Percentiles rank a stretch among this genome's conserved stretches.
Evolutionary conservation across 805 yeast genomes (phyloP).

Genomic region (Candida takata): DNA sequence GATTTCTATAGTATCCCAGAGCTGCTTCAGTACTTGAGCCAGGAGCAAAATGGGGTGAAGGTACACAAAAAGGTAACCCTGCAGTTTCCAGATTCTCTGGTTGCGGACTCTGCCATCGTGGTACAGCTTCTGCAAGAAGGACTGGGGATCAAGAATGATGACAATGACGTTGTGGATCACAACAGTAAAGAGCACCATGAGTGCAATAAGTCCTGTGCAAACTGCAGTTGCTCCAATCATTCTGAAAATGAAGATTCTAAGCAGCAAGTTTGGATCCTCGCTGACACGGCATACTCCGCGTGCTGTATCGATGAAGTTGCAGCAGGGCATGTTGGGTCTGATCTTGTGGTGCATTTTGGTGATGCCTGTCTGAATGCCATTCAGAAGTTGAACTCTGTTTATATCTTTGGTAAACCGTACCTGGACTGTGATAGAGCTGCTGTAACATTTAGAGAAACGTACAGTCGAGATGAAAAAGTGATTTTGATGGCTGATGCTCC

Average conservation of each 20-base stretch:
- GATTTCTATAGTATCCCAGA: slow-evolving; percentile 51
- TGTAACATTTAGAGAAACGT: slow-evolving; percentile 34
- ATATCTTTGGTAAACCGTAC: slow-evolving; percentile 67
- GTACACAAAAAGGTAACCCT: slow-evolving; percentile 55
- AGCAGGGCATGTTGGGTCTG: slow-evolving; percentile 84
- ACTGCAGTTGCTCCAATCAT: slow-evolving; percentile 20
- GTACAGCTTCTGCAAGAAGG: slow-evolving; percentile 44
- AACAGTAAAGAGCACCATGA: slow-evolving; percentile 7
- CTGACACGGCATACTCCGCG: slow-evolving; percentile 92
- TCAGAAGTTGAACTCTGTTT: slow-evolving; percentile 64
- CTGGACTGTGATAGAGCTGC: slow-evolving; percentile 37
- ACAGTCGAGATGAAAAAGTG: slow-evolving; percentile 37
- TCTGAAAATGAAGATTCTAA: slow-evolving; percentile 3
- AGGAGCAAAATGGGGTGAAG: slow-evolving; percentile 23
- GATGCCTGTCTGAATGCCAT: slow-evolving; percentile 87
- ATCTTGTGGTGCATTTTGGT: slow-evolving; percentile 86
- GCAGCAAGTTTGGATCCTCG: slow-evolving; percentile 68
- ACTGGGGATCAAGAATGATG: slow-evolving; percentile 7
- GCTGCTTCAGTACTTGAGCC: slow-evolving; percentile 33
- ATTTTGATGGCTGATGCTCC: slow-evolving; percentile 74
- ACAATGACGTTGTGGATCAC: slow-evolving; percentile 5
- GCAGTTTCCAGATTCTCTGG: slow-evolving; percentile 82
- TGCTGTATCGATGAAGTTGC: slow-evolving; percentile 98
- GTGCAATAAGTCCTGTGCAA: slow-evolving; percentile 16
- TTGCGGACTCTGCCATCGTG: slow-evolving; percentile 72